Base-by-base conservation (phyloP, 768 basidiomycete genomes). In the Naematelia aurantialba region DNA sequence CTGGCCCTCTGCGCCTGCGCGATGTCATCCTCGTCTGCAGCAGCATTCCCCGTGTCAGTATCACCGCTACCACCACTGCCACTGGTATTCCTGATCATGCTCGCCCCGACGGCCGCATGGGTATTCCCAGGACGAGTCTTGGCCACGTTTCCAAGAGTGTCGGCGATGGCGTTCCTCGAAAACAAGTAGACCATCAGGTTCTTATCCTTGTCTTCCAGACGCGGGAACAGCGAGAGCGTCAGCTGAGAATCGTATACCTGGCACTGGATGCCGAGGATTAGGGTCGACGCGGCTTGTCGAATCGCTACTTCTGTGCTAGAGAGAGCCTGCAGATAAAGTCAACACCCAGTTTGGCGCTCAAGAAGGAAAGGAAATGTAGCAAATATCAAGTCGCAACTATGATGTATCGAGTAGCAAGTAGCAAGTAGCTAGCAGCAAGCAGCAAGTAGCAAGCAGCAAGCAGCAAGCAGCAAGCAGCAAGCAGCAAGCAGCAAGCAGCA, bases 191-290 rank as follows among this genome's bases (percentile, higher is more conserved):
- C 56, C 10, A 56, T 56, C 42, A 73, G 52, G 59, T 73, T 59
- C 45, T 66, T 65, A 42, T 69, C 66, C 34, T 61, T 61, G 17
- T 25, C 30, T 10, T 46, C 56, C 14, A 73, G 53, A 0, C 25
- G 22, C 1, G 61, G 61, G 17, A 73, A 63, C 25, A 73, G 49
- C 0, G 49, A 54, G 24, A 73, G 52, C 3, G 66, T 70, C 2
- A 42, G 44, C 4, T 50, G 31, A 5, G 66, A 44, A 45, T 69
- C 62, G 13, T 39, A 25, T 1, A 70, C 34, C 8, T 68, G 55
- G n/a, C 57, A 55, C 55, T 73, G 71, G 17, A 73, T 63, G 17
- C 63, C 64, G 22, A 73, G 45, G 0, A 73, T 52, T n/a, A 73
- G 54, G 2, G 62, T 68, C 17, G 63, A 52, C 39, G 63, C 66